A percentile compares a stretch with the other conserved stretches of the same genome.
Conservation (phyloP, 345 rosid species). For the Conringia planisiliqua region DNA sequence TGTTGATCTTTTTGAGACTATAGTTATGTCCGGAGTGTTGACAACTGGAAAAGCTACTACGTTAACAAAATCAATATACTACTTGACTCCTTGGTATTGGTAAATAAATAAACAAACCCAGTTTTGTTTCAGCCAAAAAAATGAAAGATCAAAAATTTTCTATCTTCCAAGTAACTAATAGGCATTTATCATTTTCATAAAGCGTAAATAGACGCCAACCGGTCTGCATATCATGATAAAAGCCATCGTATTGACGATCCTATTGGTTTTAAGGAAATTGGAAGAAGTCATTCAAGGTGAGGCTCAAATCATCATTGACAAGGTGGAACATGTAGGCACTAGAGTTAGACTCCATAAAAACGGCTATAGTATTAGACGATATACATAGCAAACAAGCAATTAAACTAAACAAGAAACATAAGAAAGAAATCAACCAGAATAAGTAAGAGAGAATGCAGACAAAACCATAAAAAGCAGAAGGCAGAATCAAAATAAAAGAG, state of each 20-base stretch:
- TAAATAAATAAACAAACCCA: background rate
- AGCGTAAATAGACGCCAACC: background rate
- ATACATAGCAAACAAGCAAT: background rate
- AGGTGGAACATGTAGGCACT: background rate
- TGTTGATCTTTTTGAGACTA: no score
- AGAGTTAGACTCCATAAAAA: background rate
- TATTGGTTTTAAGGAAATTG: background rate
- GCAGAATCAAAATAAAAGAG: conserved; percentile 2
- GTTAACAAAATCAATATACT: background rate
- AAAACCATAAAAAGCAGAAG: background rate
- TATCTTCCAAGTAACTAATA: background rate
- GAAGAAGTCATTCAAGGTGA: background rate
- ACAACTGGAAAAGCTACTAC: no score
- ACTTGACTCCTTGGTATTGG: background rate
- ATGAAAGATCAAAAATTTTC: background rate
- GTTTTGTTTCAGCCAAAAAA: background rate
- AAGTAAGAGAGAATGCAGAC: background rate
- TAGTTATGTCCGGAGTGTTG: no score
- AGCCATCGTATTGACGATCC: background rate
- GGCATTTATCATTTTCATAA: background rate
- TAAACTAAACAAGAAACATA: background rate
- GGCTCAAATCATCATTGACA: background rate
- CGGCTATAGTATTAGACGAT: background rate
- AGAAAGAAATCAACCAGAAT: background rate
- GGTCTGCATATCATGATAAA: background rate